Evolutionary conservation across 257 asterid species (phyloP).

Genomic region (Fraxinus quadrangulata): DNA sequence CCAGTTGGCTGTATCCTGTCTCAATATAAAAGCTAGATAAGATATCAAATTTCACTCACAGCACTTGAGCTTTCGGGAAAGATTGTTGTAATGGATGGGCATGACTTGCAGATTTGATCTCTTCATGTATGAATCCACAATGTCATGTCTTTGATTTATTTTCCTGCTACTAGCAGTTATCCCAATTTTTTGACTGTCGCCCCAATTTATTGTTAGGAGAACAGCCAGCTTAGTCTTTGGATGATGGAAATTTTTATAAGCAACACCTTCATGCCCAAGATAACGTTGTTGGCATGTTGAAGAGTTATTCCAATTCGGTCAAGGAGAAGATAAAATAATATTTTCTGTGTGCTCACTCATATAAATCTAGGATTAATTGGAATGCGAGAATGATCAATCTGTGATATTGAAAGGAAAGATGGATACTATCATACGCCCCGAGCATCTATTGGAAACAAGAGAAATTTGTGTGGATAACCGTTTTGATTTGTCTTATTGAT

Average conservation of each 20-base stretch:
- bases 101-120: not conserved
- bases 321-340: not conserved
- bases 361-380: not conserved
- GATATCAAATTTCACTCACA: not conserved
- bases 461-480: not conserved
- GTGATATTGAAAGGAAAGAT: not conserved
- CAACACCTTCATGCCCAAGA: not conserved
- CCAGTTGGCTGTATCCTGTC: not conserved
- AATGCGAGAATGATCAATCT: not conserved
- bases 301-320: not conserved
- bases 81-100: not conserved
- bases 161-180: not conserved
- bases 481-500: not conserved
- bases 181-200: not conserved
- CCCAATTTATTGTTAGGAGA: not conserved
- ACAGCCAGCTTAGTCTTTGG: not conserved
- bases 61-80: slow-evolving; percentile 3
- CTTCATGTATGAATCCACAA: not conserved
- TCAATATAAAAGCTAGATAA: not conserved
- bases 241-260: not conserved
- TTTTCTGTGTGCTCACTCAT: not conserved
- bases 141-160: not conserved
- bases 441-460: not conserved
- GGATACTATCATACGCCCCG: not conserved
- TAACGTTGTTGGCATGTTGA: not conserved